Evolutionary conservation across 2,329 filamentous ascomycete species (phyloP).

Genomic region (Nemania sp.): DNA sequence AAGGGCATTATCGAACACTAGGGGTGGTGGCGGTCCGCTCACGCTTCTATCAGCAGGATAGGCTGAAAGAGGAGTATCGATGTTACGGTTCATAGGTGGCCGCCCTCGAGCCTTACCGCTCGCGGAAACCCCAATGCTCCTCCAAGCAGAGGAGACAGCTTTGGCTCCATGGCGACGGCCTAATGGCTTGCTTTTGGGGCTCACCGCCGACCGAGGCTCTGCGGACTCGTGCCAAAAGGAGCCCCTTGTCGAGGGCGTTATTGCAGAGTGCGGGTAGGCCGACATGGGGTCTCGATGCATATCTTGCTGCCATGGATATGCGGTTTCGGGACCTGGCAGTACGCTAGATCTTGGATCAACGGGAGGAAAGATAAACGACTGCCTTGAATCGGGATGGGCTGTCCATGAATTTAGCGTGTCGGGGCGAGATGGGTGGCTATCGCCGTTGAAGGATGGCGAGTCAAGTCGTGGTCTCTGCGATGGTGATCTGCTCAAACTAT

Average conservation of each 20-base stretch:
- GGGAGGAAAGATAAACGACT: conserved; percentile 54
- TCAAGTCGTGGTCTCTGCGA: conserved; percentile 73
- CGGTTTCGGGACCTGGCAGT: conserved; percentile 51
- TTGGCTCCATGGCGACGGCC: conserved; percentile 79
- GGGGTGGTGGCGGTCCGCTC: conserved; percentile 55
- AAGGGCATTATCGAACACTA: conserved; percentile 43
- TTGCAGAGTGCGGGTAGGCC: conserved; percentile 82
- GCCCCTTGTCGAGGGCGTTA: conserved; percentile 72
- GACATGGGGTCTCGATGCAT: conserved; percentile 70
- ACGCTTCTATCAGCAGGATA: conserved; percentile 71
- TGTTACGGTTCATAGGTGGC: conserved; percentile 75
- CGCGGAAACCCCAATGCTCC: conserved; percentile 70
- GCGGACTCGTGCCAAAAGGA: conserved; percentile 66
- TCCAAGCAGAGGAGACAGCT: conserved; percentile 92
- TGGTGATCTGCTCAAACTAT: conserved; percentile 62
- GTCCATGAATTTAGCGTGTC: conserved; percentile 66
- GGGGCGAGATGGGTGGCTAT: conserved; percentile 59
- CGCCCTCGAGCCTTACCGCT: conserved; percentile 81
- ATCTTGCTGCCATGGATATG: conserved; percentile 63
- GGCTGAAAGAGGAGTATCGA: conserved; percentile 76
- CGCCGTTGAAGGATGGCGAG: conserved; percentile 53
- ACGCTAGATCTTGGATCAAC: conserved; percentile 55
- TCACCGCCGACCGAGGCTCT: conserved; percentile 80
- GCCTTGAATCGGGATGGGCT: conserved; percentile 58
- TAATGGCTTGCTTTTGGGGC: conserved; percentile 63